Conservation (phyloP, 345 rosid genomes). For the Syzygium aromaticum region DNA sequence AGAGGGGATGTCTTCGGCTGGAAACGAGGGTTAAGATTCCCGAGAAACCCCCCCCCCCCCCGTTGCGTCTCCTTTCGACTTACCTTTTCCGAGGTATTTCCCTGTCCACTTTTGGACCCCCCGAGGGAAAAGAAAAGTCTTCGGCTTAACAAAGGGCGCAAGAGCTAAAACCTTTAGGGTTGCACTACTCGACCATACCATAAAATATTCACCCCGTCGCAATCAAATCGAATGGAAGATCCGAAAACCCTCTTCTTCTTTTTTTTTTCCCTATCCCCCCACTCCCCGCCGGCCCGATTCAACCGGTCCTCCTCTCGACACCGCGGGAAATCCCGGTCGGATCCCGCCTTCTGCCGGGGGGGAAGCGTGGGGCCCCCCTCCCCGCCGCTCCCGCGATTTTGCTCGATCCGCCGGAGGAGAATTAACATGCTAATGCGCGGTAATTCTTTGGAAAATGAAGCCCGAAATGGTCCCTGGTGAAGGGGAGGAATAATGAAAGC, state of each 20-base stretch:
- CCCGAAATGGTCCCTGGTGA: too few species aligned
- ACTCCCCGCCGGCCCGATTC: background rate
- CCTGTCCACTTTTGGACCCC: background rate
- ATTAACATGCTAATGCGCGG: background rate
- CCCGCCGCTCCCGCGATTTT: background rate
- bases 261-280: background rate
- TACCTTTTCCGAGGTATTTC: background rate
- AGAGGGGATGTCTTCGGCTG: background rate
- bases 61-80: background rate
- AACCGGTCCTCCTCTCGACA: background rate
- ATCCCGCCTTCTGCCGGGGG: background rate
- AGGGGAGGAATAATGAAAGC: too few species aligned
- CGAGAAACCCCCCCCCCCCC: background rate
- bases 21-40: background rate
- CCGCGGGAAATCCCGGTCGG: fast-evolving
- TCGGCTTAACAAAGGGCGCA: background rate
- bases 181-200: background rate
- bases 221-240: background rate
- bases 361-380: background rate
- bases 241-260: background rate
- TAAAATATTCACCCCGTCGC: background rate
- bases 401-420: background rate
- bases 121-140: background rate
- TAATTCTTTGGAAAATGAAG: too few species aligned
- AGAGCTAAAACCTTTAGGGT: background rate